Conservation (phyloP, 2,329 filamentous ascomycete genomes). For the Colletotrichum australisinense region DNA sequence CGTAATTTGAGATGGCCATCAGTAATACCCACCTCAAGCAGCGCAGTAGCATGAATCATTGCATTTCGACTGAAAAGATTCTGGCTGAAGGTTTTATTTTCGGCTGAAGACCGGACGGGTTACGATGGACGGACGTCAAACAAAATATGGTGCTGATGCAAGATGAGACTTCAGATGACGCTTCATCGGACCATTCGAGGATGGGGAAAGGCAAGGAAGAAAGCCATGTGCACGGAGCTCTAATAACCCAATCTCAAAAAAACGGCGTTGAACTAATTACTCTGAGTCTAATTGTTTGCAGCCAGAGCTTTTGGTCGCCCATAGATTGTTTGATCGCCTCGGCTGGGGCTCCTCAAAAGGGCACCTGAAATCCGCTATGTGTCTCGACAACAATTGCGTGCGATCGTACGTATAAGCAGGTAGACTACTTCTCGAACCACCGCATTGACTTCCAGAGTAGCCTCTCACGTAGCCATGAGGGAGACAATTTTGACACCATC, state of each 20-base stretch:
- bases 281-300: no score
- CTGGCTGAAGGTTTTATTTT: no score
- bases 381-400: no score
- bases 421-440: no score
- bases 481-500: not conserved
- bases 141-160: no score
- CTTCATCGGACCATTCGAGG: not conserved
- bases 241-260: no score
- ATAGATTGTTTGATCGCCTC: not conserved
- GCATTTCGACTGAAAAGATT: no score
- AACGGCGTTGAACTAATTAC: not conserved
- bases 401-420: no score
- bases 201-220: no score
- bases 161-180: not conserved
- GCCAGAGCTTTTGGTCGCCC: not conserved
- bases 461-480: not conserved
- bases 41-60: not conserved
- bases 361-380: no score
- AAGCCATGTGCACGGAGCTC: no score
- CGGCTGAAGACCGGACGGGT: no score
- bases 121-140: not conserved
- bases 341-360: not conserved
- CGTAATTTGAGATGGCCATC: not conserved
- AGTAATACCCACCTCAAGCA: not conserved
- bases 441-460: not conserved